phyloP scores from a whole-genome alignment of 1,284 basidiomycete species.

The Sphaerobolus stellatus region DNA sequence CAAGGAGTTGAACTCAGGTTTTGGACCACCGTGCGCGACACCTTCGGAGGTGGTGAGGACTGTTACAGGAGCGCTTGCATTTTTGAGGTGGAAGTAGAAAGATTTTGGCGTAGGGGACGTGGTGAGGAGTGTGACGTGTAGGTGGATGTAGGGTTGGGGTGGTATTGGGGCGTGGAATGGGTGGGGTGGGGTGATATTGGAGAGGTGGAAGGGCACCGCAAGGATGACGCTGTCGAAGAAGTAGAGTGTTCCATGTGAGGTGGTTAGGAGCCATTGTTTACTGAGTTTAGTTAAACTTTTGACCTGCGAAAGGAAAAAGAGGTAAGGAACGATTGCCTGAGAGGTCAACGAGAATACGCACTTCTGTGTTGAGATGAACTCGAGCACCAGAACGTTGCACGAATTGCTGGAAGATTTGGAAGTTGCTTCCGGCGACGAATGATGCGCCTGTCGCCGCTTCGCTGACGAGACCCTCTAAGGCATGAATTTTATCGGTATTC shows the following conservation, averaged over 20 bases:
- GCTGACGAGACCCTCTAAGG: slow-evolving; percentile 71
- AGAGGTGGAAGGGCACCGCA: slow-evolving; percentile 73
- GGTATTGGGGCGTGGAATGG: slow-evolving; percentile 54
- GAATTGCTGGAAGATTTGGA: slow-evolving; percentile 83
- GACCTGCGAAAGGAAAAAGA: too few relatives aligned
- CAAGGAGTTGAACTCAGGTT: slow-evolving; percentile 85
- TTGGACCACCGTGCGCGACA: slow-evolving; percentile 45
- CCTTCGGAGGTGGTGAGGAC: slow-evolving; percentile 75
- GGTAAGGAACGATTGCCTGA: not conserved
- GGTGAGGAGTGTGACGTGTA: slow-evolving; percentile 88
- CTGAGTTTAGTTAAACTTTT: slow-evolving; percentile 15
- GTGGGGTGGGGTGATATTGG: slow-evolving; percentile 52
- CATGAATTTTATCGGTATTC: slow-evolving; percentile 78
- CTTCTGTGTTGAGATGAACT: slow-evolving; percentile 49
- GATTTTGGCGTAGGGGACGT: slow-evolving; percentile 69
- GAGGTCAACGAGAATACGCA: not conserved
- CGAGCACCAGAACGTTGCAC: slow-evolving; percentile 67
- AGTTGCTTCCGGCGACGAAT: slow-evolving; percentile 80
- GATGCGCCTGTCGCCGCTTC: slow-evolving; percentile 73
- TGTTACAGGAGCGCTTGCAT: slow-evolving; percentile 55
- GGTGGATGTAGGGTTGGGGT: slow-evolving; percentile 71
- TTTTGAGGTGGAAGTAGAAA: slow-evolving; percentile 67
- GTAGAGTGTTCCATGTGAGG: slow-evolving; percentile 34
- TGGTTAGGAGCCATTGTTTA: slow-evolving; percentile 14
- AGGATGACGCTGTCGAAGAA: slow-evolving; percentile 71